These are phyloP conservation scores for Ceratobasidium sp. DNA, from an alignment of 1,284 basidiomycete genomes.

Conservation along the genomic window DNA sequence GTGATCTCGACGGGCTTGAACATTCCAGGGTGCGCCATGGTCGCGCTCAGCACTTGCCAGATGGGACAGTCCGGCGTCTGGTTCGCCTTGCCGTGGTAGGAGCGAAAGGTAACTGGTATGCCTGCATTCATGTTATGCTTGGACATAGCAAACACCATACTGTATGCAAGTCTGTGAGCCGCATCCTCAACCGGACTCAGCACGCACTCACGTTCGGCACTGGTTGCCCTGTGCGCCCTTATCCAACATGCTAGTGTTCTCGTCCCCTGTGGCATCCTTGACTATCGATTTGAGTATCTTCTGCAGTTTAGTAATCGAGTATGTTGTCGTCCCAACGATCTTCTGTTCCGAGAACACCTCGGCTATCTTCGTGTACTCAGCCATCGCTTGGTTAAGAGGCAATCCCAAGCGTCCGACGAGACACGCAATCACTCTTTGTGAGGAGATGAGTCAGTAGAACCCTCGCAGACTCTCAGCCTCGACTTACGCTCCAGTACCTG, in stretches of 20 bases:
- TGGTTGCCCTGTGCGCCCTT: not conserved
- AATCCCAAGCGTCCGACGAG: not conserved
- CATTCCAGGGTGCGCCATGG: not conserved
- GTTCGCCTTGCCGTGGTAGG: not conserved
- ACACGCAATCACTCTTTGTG: not conserved
- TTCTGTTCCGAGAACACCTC: constrained; percentile 3
- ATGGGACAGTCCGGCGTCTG: constrained; percentile 12
- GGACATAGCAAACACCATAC: constrained; percentile 7
- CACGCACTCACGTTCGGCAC: not conserved
- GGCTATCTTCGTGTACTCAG: not conserved
- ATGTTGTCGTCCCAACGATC: not conserved
- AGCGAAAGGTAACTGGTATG: not conserved
- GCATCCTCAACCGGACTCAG: not conserved
- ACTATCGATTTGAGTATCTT: not conserved
- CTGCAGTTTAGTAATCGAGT: not conserved
- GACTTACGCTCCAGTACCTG: too few species aligned
- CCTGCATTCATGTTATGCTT: constrained; percentile 9
- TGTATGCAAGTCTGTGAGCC: too few species aligned
- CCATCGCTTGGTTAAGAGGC: not conserved
- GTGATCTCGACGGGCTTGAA: not conserved
- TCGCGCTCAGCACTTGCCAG: not conserved
- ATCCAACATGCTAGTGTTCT: too few species aligned
- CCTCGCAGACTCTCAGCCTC: too few species aligned
- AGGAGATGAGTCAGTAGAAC: too few species aligned
- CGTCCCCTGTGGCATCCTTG: too few species aligned